Conservation (phyloP, 306 rosid genomes). For the Delonix regia region DNA sequence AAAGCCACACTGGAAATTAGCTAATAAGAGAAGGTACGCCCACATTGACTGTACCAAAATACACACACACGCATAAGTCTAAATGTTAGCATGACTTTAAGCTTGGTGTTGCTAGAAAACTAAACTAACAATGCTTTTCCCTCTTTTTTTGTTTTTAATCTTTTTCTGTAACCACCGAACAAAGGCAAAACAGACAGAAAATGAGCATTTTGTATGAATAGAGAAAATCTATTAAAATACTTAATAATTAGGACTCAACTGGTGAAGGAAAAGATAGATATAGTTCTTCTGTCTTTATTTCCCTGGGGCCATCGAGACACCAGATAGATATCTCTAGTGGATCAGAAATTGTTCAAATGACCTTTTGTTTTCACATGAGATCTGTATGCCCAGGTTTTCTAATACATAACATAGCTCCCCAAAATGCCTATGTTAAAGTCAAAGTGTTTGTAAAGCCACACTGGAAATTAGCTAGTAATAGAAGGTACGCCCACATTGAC, state of each 20-base stretch:
- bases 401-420: too few relatives aligned
- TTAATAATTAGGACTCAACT: neutral
- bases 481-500: too few relatives aligned
- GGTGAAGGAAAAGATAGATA: neutral
- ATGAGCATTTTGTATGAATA: neutral
- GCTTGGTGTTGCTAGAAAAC: too few relatives aligned
- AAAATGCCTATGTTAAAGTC: too few relatives aligned
- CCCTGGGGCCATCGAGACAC: conserved; percentile 15
- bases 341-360: conserved; percentile 7
- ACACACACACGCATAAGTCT: too few relatives aligned
- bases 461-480: too few relatives aligned
- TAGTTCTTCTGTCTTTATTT: conserved; percentile 31
- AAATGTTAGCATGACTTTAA: too few relatives aligned
- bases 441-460: too few relatives aligned
- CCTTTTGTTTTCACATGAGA: neutral
- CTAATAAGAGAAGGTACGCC: neutral
- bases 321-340: neutral
- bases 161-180: neutral
- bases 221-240: neutral
- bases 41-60: neutral
- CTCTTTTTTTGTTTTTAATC: too few relatives aligned
- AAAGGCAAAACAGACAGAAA: neutral
- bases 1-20: neutral
- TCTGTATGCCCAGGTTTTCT: neutral
- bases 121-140: too few relatives aligned